A percentile compares a stretch with the other conserved stretches of the same genome.
Conservation (phyloP, 1,139 yeast species). For the Ogataea hybrid region DNA sequence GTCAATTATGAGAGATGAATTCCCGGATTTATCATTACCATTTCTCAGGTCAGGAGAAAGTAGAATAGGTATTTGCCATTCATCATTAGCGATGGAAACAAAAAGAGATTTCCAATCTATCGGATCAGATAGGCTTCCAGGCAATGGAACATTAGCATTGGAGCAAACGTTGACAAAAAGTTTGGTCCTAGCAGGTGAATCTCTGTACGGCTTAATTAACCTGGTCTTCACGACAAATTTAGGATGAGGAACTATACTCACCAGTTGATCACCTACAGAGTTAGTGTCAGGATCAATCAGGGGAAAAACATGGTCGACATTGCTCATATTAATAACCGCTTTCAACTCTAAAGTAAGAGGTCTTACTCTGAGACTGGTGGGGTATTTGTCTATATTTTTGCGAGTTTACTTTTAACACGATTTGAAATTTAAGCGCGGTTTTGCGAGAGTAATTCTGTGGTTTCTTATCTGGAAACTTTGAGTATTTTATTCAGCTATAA, state of each 20-base stretch:
- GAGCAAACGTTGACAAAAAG: conserved; percentile 79
- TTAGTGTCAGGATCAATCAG: too few relatives aligned
- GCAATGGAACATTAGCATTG: conserved; percentile 61
- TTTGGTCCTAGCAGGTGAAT: conserved; percentile 44
- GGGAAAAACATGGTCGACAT: too few relatives aligned
- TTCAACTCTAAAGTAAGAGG: too few relatives aligned
- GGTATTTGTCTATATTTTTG: too few relatives aligned
- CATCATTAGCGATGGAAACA: conserved; percentile 63
- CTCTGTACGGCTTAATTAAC: conserved; percentile 37
- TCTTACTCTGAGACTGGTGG: too few relatives aligned
- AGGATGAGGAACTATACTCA: conserved; percentile 42
- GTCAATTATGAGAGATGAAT: conserved; percentile 63
- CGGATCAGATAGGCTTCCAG: conserved; percentile 34
- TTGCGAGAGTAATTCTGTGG: too few relatives aligned
- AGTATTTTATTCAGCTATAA: too few relatives aligned
- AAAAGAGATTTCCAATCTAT: conserved; percentile 60
- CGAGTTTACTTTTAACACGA: too few relatives aligned
- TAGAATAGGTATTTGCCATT: conserved; percentile 84
- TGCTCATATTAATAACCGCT: too few relatives aligned
- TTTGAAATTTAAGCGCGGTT: too few relatives aligned
- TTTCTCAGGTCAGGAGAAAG: conserved; percentile 52
- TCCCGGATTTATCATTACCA: conserved; percentile 69
- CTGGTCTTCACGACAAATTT: conserved; percentile 67
- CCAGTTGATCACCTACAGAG: neutral
- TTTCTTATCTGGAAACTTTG: too few relatives aligned